phyloP scores from a whole-genome alignment of 179 eudicot genomes.

The Silene vulgaris region DNA sequence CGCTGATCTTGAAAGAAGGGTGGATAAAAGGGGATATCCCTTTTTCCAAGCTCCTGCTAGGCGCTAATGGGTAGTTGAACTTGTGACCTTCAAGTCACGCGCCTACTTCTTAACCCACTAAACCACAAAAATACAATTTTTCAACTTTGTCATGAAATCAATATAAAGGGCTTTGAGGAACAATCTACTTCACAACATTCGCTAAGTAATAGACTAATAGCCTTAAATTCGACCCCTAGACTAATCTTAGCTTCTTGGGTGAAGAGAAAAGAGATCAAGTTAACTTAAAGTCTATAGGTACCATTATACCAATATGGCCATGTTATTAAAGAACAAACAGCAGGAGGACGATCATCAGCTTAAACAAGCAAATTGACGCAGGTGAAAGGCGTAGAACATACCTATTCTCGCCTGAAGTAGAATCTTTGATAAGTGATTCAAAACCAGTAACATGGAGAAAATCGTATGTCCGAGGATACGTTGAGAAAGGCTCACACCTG shows the following conservation, averaged over 20 bases:
- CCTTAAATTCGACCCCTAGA: background rate
- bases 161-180: background rate
- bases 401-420: slow-evolving; percentile 65
- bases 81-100: too few relatives aligned
- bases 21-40: too few relatives aligned
- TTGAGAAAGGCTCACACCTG: slow-evolving; percentile 97
- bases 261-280: too few relatives aligned
- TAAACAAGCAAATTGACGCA: background rate
- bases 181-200: background rate
- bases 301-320: background rate
- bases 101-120: too few relatives aligned
- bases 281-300: too few relatives aligned
- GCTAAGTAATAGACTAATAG: background rate
- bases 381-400: slow-evolving; percentile 21
- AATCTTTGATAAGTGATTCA: slow-evolving; percentile 66
- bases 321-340: background rate
- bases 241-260: too few relatives aligned
- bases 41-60: background rate
- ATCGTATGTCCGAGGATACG: slow-evolving; percentile 92
- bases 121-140: too few relatives aligned
- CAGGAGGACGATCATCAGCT: background rate
- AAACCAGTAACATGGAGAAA: slow-evolving; percentile 64
- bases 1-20: too few relatives aligned
- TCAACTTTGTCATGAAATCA: background rate
- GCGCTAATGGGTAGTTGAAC: background rate